Evolutionary conservation across 257 asterid genomes (phyloP).

Genomic region (Lantana camara): DNA sequence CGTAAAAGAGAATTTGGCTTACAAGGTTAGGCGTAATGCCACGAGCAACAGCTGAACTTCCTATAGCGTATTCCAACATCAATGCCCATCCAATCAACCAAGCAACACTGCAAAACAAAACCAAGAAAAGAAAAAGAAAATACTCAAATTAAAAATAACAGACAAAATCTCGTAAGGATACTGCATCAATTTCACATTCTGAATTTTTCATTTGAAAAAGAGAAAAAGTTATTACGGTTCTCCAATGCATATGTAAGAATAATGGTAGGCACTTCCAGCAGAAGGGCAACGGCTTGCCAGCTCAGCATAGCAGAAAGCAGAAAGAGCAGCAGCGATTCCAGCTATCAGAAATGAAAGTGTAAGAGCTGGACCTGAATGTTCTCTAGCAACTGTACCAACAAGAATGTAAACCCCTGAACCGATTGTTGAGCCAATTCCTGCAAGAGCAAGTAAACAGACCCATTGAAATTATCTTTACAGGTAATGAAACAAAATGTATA

Average conservation of each 20-base stretch:
- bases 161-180: neutral
- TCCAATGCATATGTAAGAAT: constrained; percentile 84
- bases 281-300: constrained; percentile 88
- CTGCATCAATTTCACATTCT: neutral
- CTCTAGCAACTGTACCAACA: constrained; percentile 89
- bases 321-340: constrained; percentile 92
- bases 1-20: constrained; percentile 9
- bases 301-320: constrained; percentile 92
- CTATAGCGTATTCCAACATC: constrained; percentile 90
- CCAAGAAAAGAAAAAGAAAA: too few species aligned
- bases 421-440: constrained; percentile 88
- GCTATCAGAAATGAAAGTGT: constrained; percentile 84
- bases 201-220: too few species aligned
- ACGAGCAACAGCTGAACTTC: constrained; percentile 96
- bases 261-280: constrained; percentile 97
- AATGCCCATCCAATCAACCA: constrained; percentile 93
- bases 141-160: constrained; percentile 15
- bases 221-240: constrained; percentile 59
- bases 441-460: too few species aligned
- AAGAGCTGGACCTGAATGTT: constrained; percentile 91
- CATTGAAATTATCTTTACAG: too few species aligned
- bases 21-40: constrained; percentile 98
- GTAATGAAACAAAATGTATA: too few species aligned
- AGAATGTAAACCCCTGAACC: constrained; percentile 94
- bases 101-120: constrained; percentile 77